Base-by-base conservation (phyloP, 2,329 filamentous ascomycete species). In the Pseudogymnoascus sp. region DNA sequence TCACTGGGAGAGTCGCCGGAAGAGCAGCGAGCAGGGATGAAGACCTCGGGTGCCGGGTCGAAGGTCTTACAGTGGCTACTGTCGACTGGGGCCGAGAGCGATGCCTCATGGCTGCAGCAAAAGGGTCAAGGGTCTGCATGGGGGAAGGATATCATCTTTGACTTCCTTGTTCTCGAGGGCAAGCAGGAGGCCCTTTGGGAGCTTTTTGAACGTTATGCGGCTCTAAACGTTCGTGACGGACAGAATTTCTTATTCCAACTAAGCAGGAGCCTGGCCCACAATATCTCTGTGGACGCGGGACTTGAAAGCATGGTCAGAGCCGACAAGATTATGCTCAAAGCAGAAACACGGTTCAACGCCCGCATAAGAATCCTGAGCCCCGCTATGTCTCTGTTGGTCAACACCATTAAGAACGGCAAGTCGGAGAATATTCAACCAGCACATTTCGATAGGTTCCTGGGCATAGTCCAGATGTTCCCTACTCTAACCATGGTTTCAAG, bases 11-110 rank as follows among this genome's bases (percentile, higher is more conserved):
- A 64, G 14, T 70, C 70, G 12, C 50, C 63, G 4, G 62, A 61
- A 7, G 63, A 59, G 5, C 46, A 72, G n/a, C 50, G 61, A 50
- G 67, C 69, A 31, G 67, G 65, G 4, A 70, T 71, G 67, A 66
- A 62, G 62, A 66, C 67, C 6, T 72, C 70, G 1, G 70, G 71
- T n/a, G 71, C 71, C 28, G 71, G 71, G 1, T 37, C 68, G 24
- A 70, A 69, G 46, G 71, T 73, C 7, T 60, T 74, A 38, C 70
- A 66, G 35, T 74, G 72, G 72, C 62, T 74, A 6, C 61, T 62
- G 53, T 70, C 72, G 31, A 73, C 68, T 37, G 70, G 69, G 4
- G 63, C 62, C 16, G 64, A 65, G 16, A 69, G 69, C 19, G 62
- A 69, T 19, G 63, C 62, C 6, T 50, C 66, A 1, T 73, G 73